Percentiles rank a stretch among this genome's conserved stretches.
Conservation (phyloP, 2,329 filamentous ascomycete genomes). For the Fusarium verticillioides region DNA sequence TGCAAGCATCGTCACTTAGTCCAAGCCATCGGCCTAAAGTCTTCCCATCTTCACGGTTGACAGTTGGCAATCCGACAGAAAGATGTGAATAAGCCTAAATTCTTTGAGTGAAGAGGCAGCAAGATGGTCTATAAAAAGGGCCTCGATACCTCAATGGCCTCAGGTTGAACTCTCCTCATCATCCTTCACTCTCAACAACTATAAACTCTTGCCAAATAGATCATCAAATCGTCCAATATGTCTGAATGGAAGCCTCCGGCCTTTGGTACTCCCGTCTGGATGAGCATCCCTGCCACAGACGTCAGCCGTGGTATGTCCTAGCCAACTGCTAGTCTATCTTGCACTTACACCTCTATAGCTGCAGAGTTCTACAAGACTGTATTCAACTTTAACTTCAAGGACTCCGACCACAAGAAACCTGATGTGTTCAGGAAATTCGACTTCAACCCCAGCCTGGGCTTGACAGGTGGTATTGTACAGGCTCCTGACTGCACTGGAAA, state of each 20-base stretch:
- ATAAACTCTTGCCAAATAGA: too few species aligned
- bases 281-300: constrained; percentile 45
- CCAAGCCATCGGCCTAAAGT: constrained; percentile 40
- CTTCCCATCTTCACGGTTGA: constrained; percentile 23
- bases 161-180: neutral
- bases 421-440: constrained; percentile 43
- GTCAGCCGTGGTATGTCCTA: constrained; percentile 40
- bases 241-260: constrained; percentile 46
- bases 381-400: constrained; percentile 44
- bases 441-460: constrained; percentile 44
- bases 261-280: constrained; percentile 45
- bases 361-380: constrained; percentile 45
- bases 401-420: constrained; percentile 13
- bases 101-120: neutral
- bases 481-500: constrained; percentile 41
- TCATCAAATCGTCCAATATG: constrained; percentile 15
- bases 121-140: constrained; percentile 32
- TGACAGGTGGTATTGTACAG: constrained; percentile 46
- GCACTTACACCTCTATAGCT: constrained; percentile 28
- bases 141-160: neutral
- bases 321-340: neutral
- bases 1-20: constrained; percentile 27
- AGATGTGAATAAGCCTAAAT: constrained; percentile 9
- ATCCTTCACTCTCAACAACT: neutral
- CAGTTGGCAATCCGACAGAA: neutral